Evolutionary conservation across 1,284 basidiomycete species (phyloP), one percentile per base, ranked within the genome.

Genomic region (Heterobasidion parviporum): DNA sequence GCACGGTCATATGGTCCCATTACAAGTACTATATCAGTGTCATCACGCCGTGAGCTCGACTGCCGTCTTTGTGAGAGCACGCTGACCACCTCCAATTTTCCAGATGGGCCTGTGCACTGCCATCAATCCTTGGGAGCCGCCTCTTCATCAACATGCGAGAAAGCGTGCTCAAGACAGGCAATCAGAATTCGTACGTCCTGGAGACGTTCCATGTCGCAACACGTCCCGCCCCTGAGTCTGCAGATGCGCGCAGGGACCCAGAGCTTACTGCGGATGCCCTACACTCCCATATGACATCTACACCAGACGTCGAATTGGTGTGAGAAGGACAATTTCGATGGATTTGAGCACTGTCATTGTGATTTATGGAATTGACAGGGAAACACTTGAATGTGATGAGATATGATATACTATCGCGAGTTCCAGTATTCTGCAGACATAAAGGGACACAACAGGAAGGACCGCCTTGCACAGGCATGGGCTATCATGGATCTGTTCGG

Each of bases 91-190:
- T 36, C 9, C 32, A 16, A 38, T 12, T 7, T 12, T 9, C 12
- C 53, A 67, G 67, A 3, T 68, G 67, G 67, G 65, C 65, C 10
- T 36, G 54, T 8, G 59, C 61, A n/a, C 52, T 63, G 2, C 62
- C 62, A 2, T 63, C 62, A 14, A 53, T 63, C n/a, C 54, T 63
- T 16, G 62, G 62, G 20, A 53, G 48, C 20, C 59, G 59, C 33
- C 55, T 63, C 14, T 55, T 62, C 18, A 52, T 63, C 16, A 56
- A 57, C 48, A 59, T 62, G 54, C 61, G 62, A 45, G 50, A 56
- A 16, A 18, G 47, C 34, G 26, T 54, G 45, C 18, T 54, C 8
- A 15, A 20, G 33, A 33, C 16, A 8, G 26, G 32, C 47, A 4
- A 33, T 12, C 18, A 32, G 1, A 35, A 51, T n/a, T 51, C 50